These are phyloP conservation scores for Irpex sp. DNA, from an alignment of 1,284 basidiomycete species.

Conservation along the genomic window DNA sequence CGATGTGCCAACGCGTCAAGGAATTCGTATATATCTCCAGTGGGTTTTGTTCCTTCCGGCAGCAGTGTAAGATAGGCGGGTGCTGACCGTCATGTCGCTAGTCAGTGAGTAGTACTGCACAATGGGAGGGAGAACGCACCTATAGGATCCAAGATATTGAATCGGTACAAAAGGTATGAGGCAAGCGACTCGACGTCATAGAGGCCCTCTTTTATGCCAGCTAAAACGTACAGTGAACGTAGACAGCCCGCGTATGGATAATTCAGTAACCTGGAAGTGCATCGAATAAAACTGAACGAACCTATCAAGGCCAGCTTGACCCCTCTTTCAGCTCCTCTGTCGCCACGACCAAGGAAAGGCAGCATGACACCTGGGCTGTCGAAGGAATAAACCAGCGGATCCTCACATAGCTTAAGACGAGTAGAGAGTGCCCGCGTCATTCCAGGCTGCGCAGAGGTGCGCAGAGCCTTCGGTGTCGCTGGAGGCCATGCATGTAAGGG, in stretches of 20 bases:
- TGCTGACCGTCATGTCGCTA: conserved; percentile 31
- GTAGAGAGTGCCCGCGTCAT: conserved; percentile 84
- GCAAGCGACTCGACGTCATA: conserved; percentile 85
- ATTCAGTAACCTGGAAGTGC: conserved; percentile 16
- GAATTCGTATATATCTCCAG: conserved; percentile 59
- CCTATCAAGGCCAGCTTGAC: conserved; percentile 93
- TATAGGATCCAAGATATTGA: conserved; percentile 75
- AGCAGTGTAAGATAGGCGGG: conserved; percentile 71
- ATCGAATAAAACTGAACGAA: conserved; percentile 32
- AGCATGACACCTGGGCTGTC: conserved; percentile 98
- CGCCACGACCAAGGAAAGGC: conserved; percentile 88
- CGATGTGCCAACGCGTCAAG: conserved; percentile 67
- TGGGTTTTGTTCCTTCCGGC: conserved; percentile 49
- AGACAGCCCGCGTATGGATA: conserved; percentile 10
- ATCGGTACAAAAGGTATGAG: conserved; percentile 84
- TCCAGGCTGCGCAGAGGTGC: conserved; percentile 87
- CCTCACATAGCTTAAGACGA: conserved; percentile 74
- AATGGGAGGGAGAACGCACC: conserved; percentile 41
- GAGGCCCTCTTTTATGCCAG: conserved; percentile 92
- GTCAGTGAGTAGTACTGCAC: conserved; percentile 4
- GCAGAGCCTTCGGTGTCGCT: conserved; percentile 81
- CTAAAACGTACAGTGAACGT: conserved; percentile 35
- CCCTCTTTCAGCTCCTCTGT: conserved; percentile 83
- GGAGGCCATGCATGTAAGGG: conserved; percentile 4
- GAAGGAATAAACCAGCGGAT: conserved; percentile 88